Evolutionary conservation across 2,329 filamentous ascomycete species (phyloP), one percentile per base, ranked within the genome.

Genomic region (Zymoseptoria crescenta): DNA sequence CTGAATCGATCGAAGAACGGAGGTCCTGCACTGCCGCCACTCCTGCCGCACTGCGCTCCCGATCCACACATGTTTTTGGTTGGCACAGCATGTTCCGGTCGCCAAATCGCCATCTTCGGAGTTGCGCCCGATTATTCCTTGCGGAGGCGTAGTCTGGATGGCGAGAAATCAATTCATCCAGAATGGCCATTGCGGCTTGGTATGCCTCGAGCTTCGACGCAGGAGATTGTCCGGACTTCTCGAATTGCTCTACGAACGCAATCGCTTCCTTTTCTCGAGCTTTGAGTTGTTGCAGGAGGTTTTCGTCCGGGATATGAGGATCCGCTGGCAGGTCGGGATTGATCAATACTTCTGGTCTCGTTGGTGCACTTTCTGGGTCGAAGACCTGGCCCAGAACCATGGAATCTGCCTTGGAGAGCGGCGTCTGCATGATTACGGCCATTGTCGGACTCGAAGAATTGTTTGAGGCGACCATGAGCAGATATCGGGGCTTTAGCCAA

Each of bases 111-210:
- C 67, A 69, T 30, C 68, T 57, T 21, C 64, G 56, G 6, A 84
- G 58, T 71, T 92, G 89, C 2, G 86, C 88, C 54, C 88, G 81
- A 73, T 93, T 92, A 70, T 91, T 88, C 59, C 84, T 81, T 5
- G 85, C 87, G 63, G 86, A 89, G 21, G 88, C 87, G 72, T 92
- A 92, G 30, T 76, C 73, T 2, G 88, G 86, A 56, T 83, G 71
- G 24, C 81, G 73, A 2, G 75, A 68, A 49, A 91, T 81, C 30
- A 91, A 76, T 1, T 73, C 69, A 29, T 80, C 78, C 4, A 92
- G 75, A 5, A 76, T 72, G 8, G 72, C 35, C 8, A 70, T 61
- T 1, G 70, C 68, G 8, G 48, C 28, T 52, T 57, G 59, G 59
- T 67, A 67, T 55, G 64, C 62, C 29, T 60, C 41, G 52, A 63